phyloP scores from a whole-genome alignment of 768 basidiomycete species.

The Steccherinum ochraceum region DNA sequence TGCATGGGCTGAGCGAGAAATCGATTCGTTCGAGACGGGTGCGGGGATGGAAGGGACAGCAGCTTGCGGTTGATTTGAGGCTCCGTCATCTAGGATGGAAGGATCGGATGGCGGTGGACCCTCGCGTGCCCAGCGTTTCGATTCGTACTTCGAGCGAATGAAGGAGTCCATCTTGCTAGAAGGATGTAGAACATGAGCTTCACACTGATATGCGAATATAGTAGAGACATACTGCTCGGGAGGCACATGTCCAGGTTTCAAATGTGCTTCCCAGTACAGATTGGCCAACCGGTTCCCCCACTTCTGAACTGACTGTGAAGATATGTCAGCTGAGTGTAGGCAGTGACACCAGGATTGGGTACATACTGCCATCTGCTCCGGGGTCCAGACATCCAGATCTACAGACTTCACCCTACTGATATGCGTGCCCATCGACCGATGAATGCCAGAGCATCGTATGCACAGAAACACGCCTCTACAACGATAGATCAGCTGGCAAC shows the following conservation, averaged over 20 bases:
- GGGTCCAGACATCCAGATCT: conserved; percentile 96
- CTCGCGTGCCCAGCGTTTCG: conserved; percentile 88
- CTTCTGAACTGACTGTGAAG: conserved; percentile 68
- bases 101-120: conserved; percentile 82
- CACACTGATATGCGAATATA: neutral
- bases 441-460: conserved; percentile 95
- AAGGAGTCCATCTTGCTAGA: conserved; percentile 97
- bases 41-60: conserved; percentile 22
- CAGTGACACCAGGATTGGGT: neutral
- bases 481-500: neutral
- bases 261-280: conserved; percentile 94
- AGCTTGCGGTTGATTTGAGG: conserved; percentile 17
- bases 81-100: conserved; percentile 55
- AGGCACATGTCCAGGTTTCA: conserved; percentile 86
- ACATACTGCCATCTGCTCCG: conserved; percentile 91
- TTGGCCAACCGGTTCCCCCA: conserved; percentile 96
- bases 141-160: conserved; percentile 95
- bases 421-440: conserved; percentile 97
- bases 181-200: neutral
- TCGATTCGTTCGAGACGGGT: conserved; percentile 14
- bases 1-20: conserved; percentile 11
- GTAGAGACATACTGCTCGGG: conserved; percentile 81
- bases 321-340: neutral
- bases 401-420: conserved; percentile 97
- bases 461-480: conserved; percentile 87